Evolutionary conservation across 441 rosid species (phyloP).

Genomic region (Erysimum cheiri): DNA sequence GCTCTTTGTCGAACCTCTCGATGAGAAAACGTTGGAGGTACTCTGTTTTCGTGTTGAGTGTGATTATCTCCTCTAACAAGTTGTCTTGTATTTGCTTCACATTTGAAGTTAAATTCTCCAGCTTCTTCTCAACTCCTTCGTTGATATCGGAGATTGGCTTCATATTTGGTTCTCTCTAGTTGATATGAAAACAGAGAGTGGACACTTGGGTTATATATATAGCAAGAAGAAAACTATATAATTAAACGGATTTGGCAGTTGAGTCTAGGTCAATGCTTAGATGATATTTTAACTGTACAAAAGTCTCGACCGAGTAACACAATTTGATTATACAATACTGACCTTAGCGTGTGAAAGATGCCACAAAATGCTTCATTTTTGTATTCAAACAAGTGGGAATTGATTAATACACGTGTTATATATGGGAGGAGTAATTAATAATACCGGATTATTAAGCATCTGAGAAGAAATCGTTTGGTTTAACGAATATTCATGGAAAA

Average conservation of each 20-base stretch:
- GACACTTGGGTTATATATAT: slow-evolving; percentile 23
- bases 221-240: slow-evolving; percentile 10
- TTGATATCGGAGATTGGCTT: slow-evolving; percentile 22
- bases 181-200: slow-evolving; percentile 18
- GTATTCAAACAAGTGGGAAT: background rate
- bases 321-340: slow-evolving; percentile 11
- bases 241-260: slow-evolving; percentile 6
- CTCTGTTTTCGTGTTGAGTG: slow-evolving; percentile 52
- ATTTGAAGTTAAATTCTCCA: slow-evolving; percentile 62
- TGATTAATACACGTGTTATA: slow-evolving; percentile 4
- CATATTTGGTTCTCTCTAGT: slow-evolving; percentile 36
- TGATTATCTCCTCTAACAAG: slow-evolving; percentile 54
- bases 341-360: slow-evolving; percentile 30
- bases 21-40: slow-evolving; percentile 54
- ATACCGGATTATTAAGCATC: slow-evolving; percentile 7
- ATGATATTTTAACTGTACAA: background rate
- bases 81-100: slow-evolving; percentile 56
- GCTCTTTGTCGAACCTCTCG: slow-evolving; percentile 50
- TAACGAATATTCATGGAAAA: slow-evolving; percentile 4
- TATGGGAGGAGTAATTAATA: background rate
- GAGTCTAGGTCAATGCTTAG: slow-evolving; percentile 28
- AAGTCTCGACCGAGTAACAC: slow-evolving; percentile 19
- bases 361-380: background rate
- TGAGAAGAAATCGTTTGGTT: background rate
- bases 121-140: slow-evolving; percentile 55